Evolutionary conservation across 345 rosid species (phyloP).

Genomic region (Camelina sativa): DNA sequence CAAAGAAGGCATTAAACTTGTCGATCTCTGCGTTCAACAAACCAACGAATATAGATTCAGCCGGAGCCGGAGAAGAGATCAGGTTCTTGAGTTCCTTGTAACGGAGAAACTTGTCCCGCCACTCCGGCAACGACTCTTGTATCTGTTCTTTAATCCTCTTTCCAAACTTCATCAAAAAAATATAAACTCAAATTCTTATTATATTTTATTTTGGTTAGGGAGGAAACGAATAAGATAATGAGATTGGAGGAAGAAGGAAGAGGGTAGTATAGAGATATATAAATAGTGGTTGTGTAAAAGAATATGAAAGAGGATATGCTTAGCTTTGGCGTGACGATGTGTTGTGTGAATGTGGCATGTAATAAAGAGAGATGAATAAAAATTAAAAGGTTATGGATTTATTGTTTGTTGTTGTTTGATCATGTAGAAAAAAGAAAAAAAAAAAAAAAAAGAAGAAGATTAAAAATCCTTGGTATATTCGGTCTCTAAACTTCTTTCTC

Average conservation of each 20-base stretch:
- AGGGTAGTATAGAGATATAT: slow-evolving; percentile 34
- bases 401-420: slow-evolving; percentile 29
- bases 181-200: neutral
- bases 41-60: slow-evolving; percentile 58
- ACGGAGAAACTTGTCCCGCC: slow-evolving; percentile 76
- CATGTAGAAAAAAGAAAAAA: neutral
- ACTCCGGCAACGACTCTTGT: slow-evolving; percentile 73
- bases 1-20: slow-evolving; percentile 81
- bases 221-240: slow-evolving; percentile 28
- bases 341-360: slow-evolving; percentile 45
- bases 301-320: slow-evolving; percentile 45
- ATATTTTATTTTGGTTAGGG: neutral
- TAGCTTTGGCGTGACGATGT: slow-evolving; percentile 49
- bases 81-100: slow-evolving; percentile 85
- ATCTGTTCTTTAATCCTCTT: slow-evolving; percentile 83
- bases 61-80: slow-evolving; percentile 49
- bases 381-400: slow-evolving; percentile 9
- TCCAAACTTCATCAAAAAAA: slow-evolving; percentile 74
- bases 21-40: slow-evolving; percentile 79
- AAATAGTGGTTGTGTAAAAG: slow-evolving; percentile 36
- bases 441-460: neutral
- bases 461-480: slow-evolving; percentile 45
- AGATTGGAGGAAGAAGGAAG: slow-evolving; percentile 31
- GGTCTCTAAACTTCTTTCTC: slow-evolving; percentile 16
- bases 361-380: slow-evolving; percentile 28